These are phyloP conservation scores for Gardenia jasminoides DNA, from an alignment of 257 asterid genomes.

Conservation along the genomic window DNA sequence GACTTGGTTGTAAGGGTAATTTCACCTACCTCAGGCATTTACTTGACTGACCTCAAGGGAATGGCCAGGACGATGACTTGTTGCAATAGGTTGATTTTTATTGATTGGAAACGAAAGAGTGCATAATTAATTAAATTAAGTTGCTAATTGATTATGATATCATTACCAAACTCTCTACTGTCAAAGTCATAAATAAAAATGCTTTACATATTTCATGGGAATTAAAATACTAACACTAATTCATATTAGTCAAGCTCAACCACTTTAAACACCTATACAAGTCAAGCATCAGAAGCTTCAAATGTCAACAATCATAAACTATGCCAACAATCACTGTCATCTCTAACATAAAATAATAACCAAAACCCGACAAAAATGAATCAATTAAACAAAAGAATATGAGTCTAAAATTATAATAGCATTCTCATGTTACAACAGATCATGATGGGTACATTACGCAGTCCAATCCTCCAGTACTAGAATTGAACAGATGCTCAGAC, in stretches of 20 bases:
- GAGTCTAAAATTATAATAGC: background rate
- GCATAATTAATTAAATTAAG: too few relatives aligned
- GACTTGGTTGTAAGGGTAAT: too few relatives aligned
- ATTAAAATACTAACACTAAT: background rate
- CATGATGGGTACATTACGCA: background rate
- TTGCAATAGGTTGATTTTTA: too few relatives aligned
- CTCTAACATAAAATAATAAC: background rate
- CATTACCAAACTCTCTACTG: background rate
- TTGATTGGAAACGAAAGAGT: too few relatives aligned
- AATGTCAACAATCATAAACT: conserved; percentile 30
- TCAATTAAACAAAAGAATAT: background rate
- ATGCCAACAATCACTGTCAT: conserved; percentile 17
- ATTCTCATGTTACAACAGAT: background rate
- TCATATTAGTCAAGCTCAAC: background rate
- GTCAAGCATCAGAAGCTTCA: conserved; percentile 3
- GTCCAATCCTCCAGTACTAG: background rate
- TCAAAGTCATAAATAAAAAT: conserved; percentile 8
- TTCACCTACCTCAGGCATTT: too few relatives aligned
- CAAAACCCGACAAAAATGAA: background rate
- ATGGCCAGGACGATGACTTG: too few relatives aligned
- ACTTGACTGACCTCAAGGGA: too few relatives aligned
- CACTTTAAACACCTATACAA: background rate
- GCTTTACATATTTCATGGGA: background rate
- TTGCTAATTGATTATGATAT: background rate
- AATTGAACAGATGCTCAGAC: too few relatives aligned